phyloP scores from a whole-genome alignment of 2,329 filamentous ascomycete genomes.

The Botrytis paeoniae region DNA sequence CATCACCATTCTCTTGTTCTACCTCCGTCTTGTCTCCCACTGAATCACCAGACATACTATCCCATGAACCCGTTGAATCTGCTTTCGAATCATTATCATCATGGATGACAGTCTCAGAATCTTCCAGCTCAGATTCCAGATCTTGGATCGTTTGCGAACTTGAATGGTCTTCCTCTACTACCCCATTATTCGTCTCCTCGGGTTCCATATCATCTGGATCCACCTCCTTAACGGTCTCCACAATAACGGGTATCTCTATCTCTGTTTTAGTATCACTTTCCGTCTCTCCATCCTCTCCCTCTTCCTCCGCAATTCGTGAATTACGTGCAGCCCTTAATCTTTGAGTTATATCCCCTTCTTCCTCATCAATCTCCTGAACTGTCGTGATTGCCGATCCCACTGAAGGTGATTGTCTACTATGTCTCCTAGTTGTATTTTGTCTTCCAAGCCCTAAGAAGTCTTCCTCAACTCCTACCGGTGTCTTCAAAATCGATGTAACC shows the following conservation, averaged over 20 bases:
- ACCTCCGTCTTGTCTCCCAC: conserved; percentile 3
- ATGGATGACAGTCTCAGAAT: conserved; percentile 5
- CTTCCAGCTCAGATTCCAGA: neutral
- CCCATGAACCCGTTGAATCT: conserved; percentile 16
- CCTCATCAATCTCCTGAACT: conserved; percentile 79
- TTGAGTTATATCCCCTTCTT: conserved; percentile 54
- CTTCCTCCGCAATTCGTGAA: conserved; percentile 40
- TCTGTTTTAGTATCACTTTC: conserved; percentile 24
- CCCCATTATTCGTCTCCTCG: neutral
- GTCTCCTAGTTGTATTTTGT: conserved; percentile 73
- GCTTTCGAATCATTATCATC: conserved; percentile 9
- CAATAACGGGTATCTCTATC: conserved; percentile 36
- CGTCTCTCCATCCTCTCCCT: neutral
- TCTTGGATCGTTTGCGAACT: neutral
- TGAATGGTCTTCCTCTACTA: neutral
- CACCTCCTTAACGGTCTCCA: conserved; percentile 35
- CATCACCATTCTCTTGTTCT: neutral
- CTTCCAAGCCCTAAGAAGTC: conserved; percentile 53
- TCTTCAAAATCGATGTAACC: conserved; percentile 40
- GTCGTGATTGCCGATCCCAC: conserved; percentile 76
- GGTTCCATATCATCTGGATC: conserved; percentile 25
- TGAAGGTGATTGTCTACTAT: conserved; percentile 76
- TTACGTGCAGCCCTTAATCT: conserved; percentile 47
- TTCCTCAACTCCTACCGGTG: conserved; percentile 44
- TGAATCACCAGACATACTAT: conserved; percentile 17